Evolutionary conservation across 1,139 yeast genomes (phyloP), one percentile per base, ranked within the genome.

Genomic region (Entelexis paramagnoliae): DNA sequence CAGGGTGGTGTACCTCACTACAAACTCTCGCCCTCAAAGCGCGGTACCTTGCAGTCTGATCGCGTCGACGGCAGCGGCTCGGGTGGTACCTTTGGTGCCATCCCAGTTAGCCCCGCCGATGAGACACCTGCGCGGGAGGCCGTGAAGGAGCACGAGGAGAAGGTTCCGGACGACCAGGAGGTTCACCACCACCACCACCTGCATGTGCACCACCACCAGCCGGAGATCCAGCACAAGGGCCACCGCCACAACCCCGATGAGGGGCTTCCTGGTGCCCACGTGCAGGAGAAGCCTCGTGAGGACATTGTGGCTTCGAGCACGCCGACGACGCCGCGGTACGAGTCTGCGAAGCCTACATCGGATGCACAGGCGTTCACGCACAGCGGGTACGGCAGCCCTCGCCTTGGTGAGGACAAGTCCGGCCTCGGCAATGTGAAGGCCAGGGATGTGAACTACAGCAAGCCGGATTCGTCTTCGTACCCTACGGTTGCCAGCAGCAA

Each of bases 231-330:
- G 17, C 54, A 53, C 39, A 36, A 20, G 17, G 54, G 52, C 22
- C 48, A 51, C 48, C 54, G 56, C 20, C 56, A 53, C 50, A 42
- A 53, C 20, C 36, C 54, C 1, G 33, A 49, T 2, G 49, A 51
- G 49, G 56, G 56, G n/a, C 39, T 43, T 1, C 46, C 46, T 13
- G 38, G 29, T 10, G 42, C 42, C 2, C 42, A 39, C 24, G 30
- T 39, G 20, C 22, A 32, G 22, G 46, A 20, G 30, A 32, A 32
- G 39, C 46, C 36, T 5, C 46, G 38, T 9, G 46, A 32, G 30
- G 38, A 20, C 2, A 17, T 29, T 9, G 14, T 33, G 6, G 39
- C 33, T 5, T 33, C 47, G 34, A 34, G 33, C 47, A 16, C 40
- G 9, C 39, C 47, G 24, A 9, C 32, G 3, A 26, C 40, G 9